Percentiles rank a stretch among this genome's conserved stretches.
These are phyloP conservation scores for Tylopilus sp. DNA, from an alignment of 768 basidiomycete species.

Conservation along the genomic window DNA sequence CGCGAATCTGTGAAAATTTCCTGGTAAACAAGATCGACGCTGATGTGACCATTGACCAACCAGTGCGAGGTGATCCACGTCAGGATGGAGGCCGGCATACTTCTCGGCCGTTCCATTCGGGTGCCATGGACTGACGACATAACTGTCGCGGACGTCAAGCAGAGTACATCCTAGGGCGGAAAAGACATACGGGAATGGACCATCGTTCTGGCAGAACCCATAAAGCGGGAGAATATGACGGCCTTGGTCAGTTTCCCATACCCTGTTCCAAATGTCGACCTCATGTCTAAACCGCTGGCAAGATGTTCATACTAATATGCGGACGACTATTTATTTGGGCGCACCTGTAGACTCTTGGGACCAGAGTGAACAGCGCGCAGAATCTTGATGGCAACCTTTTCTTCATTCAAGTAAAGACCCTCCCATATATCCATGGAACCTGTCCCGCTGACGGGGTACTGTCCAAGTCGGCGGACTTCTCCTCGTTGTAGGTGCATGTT, in stretches of 20 bases:
- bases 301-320: conserved; percentile 1
- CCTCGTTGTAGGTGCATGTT: conserved; percentile 49
- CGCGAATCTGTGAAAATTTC: conserved; percentile 38
- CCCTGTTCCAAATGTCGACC: conserved; percentile 50
- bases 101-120: conserved; percentile 46
- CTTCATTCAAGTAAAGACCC: conserved; percentile 49
- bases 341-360: conserved; percentile 42
- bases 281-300: conserved; percentile 50
- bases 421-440: conserved; percentile 55
- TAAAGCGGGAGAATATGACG: conserved; percentile 55
- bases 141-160: conserved; percentile 31
- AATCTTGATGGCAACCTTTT: conserved; percentile 57
- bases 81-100: conserved; percentile 42
- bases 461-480: conserved; percentile 48
- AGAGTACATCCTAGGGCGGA: not conserved
- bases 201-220: conserved; percentile 53
- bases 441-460: conserved; percentile 49
- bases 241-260: conserved; percentile 52
- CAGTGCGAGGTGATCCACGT: conserved; percentile 42
- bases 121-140: conserved; percentile 60
- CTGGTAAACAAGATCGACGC: not conserved
- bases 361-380: conserved; percentile 49
- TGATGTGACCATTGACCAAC: conserved; percentile 24
- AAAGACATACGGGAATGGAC: conserved; percentile 49
- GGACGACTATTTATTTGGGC: not conserved